Base-by-base conservation (phyloP, 306 rosid species). In the Vigna hirtella region DNA sequence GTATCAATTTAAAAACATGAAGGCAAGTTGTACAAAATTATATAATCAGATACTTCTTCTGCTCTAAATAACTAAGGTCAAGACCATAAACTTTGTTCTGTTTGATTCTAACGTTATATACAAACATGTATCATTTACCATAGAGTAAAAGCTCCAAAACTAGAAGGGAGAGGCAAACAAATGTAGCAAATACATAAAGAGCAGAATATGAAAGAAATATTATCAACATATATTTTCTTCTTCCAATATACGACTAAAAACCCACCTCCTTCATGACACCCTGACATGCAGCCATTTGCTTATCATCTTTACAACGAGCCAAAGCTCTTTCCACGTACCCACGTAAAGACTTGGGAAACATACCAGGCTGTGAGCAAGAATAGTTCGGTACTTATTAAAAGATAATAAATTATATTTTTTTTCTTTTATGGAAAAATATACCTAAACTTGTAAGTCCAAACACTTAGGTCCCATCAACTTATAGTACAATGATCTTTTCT, bases 301-400 rank as follows among this genome's bases (percentile, higher is more conserved):
- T 84, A 72, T 96, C 99, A 85, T 86, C 97, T 84, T 93, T 90
- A 88, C 94, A 96, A 30, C 99, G 97, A 80, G 91, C 90, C 92
- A 93, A 86, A 74, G 94, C 98, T 89, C 97, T 96, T 85, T 90
- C 98, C 66, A 93, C 97, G 86, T 96, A 96, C 65, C 94, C 96
- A 56, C 99, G 93, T 71, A 96, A 79, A 38, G 98, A 93, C 76
- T 87, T 93, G 30, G 99, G 99, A 78, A 93, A 93, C 89, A 80
- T 84, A 77, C 90, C 96, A 73, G 99, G 93, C 99, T 96, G 93
- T 81, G 82, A 64, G 75, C 49, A 76, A 87, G 55, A 71, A 75
- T 73, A 45, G 70, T 73, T 76, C 56, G 69, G 72, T 69, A 73
- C 51, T 24, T 48, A 70, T 70, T 74, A 70, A 50, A 69, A 67